phyloP scores from a whole-genome alignment of 176 grass and related monocot genomes.

The Secale cereale region DNA sequence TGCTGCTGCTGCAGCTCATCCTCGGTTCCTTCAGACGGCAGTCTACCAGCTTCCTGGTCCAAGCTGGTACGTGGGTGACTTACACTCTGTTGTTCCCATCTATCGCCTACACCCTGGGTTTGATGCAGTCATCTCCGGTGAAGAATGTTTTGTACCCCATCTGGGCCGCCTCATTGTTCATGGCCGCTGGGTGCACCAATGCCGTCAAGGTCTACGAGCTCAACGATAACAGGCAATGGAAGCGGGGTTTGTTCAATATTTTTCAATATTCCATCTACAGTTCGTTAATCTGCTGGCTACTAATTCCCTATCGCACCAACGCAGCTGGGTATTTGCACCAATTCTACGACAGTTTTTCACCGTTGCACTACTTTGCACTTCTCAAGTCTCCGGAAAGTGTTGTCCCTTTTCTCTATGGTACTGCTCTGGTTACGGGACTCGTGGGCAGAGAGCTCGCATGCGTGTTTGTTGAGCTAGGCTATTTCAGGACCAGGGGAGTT shows the following conservation, averaged over 20 bases:
- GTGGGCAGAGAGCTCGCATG: not conserved
- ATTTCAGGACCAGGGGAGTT: not conserved
- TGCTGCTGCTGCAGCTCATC: not conserved
- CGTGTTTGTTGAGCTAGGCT: not conserved
- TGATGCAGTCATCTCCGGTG: not conserved
- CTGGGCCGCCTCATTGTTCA: not conserved
- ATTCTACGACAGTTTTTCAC: no score
- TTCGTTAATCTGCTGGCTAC: no score
- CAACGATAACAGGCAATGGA: not conserved
- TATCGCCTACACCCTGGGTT: not conserved
- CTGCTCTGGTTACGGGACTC: not conserved
- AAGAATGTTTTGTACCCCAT: not conserved
- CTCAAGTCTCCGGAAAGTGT: not conserved
- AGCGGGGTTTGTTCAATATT: not conserved
- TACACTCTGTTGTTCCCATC: not conserved
- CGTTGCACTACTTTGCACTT: no score
- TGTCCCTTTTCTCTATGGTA: no score
- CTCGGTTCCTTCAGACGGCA: not conserved
- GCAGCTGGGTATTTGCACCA: no score
- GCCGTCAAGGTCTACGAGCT: not conserved
- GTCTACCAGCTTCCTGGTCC: not conserved
- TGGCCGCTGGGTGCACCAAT: not conserved
- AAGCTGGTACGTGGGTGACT: not conserved
- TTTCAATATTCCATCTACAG: no score
- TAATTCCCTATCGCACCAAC: no score